Conservation (phyloP, 805 yeast species). For the baker's yeast (Saccharomyces cerevisiae) region DNA sequence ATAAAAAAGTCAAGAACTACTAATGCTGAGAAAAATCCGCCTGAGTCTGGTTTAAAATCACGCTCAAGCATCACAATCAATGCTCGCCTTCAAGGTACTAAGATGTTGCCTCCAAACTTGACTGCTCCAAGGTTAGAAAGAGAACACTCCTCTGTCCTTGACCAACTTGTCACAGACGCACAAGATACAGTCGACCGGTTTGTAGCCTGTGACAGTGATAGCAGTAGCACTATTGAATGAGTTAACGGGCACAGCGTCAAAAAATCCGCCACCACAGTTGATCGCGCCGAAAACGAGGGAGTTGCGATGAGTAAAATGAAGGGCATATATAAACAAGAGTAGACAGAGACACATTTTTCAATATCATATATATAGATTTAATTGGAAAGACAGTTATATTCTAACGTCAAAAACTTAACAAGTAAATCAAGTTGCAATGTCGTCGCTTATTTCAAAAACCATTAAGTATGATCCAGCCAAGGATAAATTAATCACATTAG, state of each 20-base stretch:
- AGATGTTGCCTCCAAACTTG: background rate
- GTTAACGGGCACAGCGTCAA: background rate
- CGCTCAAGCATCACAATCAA: background rate
- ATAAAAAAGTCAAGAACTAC: slow-evolving; percentile 5
- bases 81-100: background rate
- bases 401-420: background rate
- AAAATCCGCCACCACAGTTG: background rate
- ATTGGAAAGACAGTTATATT: background rate
- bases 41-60: background rate
- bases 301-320: background rate
- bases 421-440: slow-evolving; percentile 5
- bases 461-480: slow-evolving; percentile 37
- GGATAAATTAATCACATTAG: slow-evolving; percentile 49
- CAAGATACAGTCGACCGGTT: background rate
- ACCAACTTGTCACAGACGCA: background rate
- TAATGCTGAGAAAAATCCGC: background rate
- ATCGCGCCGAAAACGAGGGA: background rate
- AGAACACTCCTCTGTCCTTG: background rate
- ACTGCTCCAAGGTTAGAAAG: background rate
- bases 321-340: background rate
- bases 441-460: slow-evolving; percentile 31
- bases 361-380: background rate
- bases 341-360: background rate
- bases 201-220: background rate
- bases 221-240: background rate